phyloP scores from a whole-genome alignment of 345 rosid species.

The Populus davidiana region DNA sequence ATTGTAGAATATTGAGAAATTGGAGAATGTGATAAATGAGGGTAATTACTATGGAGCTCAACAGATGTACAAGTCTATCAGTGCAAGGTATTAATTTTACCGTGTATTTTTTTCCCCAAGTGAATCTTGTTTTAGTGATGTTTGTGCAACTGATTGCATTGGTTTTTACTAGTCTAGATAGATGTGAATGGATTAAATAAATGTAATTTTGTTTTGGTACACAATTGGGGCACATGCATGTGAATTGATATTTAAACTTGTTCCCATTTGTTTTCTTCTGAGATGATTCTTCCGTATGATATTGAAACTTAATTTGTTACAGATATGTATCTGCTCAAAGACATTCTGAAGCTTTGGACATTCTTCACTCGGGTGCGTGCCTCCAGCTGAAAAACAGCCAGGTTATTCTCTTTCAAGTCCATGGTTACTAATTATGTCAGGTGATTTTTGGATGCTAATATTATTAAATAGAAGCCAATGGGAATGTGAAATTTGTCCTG shows the following conservation, averaged over 20 bases:
- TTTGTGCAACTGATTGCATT: neutral
- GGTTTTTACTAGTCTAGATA: neutral
- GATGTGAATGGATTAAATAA: neutral
- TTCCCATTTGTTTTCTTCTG: neutral
- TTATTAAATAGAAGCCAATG: neutral
- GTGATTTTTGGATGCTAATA: neutral
- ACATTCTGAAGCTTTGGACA: conserved; percentile 73
- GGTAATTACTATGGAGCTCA: conserved; percentile 94
- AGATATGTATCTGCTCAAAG: conserved; percentile 77
- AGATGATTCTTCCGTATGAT: neutral
- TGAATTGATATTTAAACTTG: neutral
- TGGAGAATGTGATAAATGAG: conserved; percentile 63
- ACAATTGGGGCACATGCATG: neutral
- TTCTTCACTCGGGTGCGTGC: conserved; percentile 81
- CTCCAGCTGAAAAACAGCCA: conserved; percentile 66
- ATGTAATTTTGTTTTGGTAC: neutral
- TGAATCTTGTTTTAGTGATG: neutral
- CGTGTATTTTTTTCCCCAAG: neutral
- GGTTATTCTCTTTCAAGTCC: conserved; percentile 44
- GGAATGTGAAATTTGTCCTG: neutral
- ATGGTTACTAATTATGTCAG: neutral
- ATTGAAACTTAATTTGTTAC: conserved; percentile 1
- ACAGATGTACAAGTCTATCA: conserved; percentile 91
- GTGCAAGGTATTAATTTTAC: conserved; percentile 55
- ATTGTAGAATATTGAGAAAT: conserved; percentile 72